Evolutionary conservation across 345 rosid genomes (phyloP), one percentile per base, ranked within the genome.

Genomic region (Acer campestre): DNA sequence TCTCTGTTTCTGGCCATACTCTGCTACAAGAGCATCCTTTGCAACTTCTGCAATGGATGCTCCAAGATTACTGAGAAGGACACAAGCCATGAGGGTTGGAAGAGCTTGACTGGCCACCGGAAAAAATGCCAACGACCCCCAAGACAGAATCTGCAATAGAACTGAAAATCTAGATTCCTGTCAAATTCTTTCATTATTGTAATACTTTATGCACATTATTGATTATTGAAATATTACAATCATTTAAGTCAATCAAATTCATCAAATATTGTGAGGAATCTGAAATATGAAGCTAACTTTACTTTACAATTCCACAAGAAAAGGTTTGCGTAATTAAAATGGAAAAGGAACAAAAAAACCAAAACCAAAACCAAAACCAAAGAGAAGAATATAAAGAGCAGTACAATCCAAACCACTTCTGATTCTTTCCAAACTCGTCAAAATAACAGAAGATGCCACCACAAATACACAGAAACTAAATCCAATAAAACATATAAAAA

Each of bases 1-100:
- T 73, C 71, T 76, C 73, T 86, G 86, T 76, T 88, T 87, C 63
- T 89, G 84, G 49, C 97, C 98, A 66, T 86, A 93, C 79, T 93
- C 99, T 23, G 98, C 91, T 46, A 95, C 92, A 67, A 95, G 92
- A 75, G 99, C 99, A 61, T 93, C 98, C 61, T 89, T 86, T 11
- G 98, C 93, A 14, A 95, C 98, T 85, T 95, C 98, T 20, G 91
- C 83, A 64, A 95, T 83, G 20, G 98, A 90, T 64, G 97, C 97
- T 11, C 98, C 98, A 13, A 90, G 83, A 82, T 95, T 95, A 76
- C 98, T 81, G 4, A 93, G 86, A 68, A 95, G 83, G 35, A 86
- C 92, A 84, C 82, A 89, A 16, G 89, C 85, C 79, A 95, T 68
- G n/a, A 93, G 86, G 49, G 78, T 80, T 22, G 93, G 91, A 86